Base-by-base conservation (phyloP, 1,284 basidiomycete genomes). In the Earliella scabrosa region DNA sequence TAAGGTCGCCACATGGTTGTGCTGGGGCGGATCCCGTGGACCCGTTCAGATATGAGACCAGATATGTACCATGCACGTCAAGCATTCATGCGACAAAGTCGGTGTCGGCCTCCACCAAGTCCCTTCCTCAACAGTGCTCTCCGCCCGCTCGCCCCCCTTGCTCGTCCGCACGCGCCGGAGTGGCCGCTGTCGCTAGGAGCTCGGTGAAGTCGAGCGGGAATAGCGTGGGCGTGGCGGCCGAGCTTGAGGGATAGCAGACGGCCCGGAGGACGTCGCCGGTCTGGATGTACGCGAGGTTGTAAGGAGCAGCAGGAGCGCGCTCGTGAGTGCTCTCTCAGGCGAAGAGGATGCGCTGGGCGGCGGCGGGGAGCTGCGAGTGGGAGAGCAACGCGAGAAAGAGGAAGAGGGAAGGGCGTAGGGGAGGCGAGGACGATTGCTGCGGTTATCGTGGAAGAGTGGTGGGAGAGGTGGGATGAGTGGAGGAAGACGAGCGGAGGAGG, bases 281-380 rank as follows among this genome's bases (percentile, higher is more conserved):
- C 64, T 93, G 91, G 14, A 89, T 92, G 68, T 87, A 80, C 2
- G 88, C 87, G 10, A 93, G 80, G 71, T 90, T 93, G 52, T 80
- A 83, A 91, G 72, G 0, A 93, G 73, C 91, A 93, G 93, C 2
- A 88, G 82, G 26, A 92, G 79, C 3, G 86, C 90, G 0, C 87
- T 91, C 3, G 87, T 88, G 68, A 92, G 92, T 0, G 83, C 82
- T 50, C 63, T 64, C 10, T 65, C 65, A 20, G 62, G 60, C 1
- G 58, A 39, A n/a, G 61, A 54, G 29, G 54, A 52, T 14, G 57
- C 26, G 21, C 53, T 51, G 8, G 63, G 38, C 6, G 58, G 52
- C 10, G 62, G 52, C 9, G 62, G 52, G 26, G 44, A 68, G 52
- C 7, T 68, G 61, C 36, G 68, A 71, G 52, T 71, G 68, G 32